These are phyloP conservation scores for Uronychia binucleata DNA, from an alignment of 73 alveolate genomes.

Conservation along the genomic window DNA sequence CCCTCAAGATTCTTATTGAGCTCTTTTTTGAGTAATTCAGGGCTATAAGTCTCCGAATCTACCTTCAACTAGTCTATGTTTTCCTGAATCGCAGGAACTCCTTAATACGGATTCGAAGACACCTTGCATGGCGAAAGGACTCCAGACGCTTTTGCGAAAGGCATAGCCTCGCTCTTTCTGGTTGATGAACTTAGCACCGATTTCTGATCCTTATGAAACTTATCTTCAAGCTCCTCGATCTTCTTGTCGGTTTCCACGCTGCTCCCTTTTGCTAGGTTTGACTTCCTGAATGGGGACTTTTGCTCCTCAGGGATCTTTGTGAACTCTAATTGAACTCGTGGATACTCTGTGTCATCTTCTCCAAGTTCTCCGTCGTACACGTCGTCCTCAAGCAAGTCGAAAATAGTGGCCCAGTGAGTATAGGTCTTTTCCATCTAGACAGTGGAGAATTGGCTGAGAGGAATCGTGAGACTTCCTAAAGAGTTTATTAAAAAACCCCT, in stretches of 20 bases:
- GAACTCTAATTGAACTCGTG: slow-evolving; percentile 12
- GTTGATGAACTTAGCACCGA: too few relatives aligned
- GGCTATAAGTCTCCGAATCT: background rate
- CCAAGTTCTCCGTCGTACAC: slow-evolving; percentile 36
- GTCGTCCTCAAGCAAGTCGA: slow-evolving; percentile 40
- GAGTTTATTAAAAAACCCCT: background rate
- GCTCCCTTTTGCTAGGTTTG: background rate
- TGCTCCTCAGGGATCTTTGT: background rate
- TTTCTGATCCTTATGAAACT: background rate
- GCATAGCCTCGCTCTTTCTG: background rate
- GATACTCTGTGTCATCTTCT: slow-evolving; percentile 16
- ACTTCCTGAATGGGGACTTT: background rate
- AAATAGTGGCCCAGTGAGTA: slow-evolving; percentile 36
- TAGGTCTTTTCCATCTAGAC: background rate
- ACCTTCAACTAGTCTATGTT: background rate
- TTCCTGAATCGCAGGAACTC: background rate
- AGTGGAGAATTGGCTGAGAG: background rate
- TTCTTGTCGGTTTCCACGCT: background rate
- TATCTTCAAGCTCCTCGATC: background rate
- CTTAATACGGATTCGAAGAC: background rate
- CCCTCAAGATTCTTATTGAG: background rate
- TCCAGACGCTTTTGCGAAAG: background rate
- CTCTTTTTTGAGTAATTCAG: background rate
- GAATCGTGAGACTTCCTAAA: background rate
- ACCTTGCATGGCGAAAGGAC: background rate